Evolutionary conservation across 2,329 filamentous ascomycete genomes (phyloP), one percentile per base, ranked within the genome.

Genomic region (Penicillium sp.): DNA sequence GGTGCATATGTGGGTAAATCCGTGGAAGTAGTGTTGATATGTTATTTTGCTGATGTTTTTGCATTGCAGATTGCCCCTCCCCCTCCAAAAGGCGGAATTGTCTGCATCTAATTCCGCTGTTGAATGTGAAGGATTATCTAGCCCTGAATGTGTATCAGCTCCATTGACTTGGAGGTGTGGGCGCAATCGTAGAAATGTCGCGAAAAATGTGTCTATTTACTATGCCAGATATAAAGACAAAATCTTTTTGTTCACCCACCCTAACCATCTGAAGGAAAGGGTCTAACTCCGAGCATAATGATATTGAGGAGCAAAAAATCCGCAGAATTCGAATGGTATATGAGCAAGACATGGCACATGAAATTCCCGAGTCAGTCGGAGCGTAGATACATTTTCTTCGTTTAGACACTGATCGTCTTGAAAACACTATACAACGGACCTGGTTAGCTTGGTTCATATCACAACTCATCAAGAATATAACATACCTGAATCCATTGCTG

Each of bases 381-480:
- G 53, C 34, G 45, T 48, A 41, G 51, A 55, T 46, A 47, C 54
- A 41, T 59, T 36, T 52, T 48, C 36, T 39, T 55, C 59, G 45
- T 67, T 60, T 82, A 92, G 55, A 92, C 89, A 72, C 88, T 91
- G 70, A 93, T 93, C 2, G 90, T 92, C 74, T 89, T 87, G 77
- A 92, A 90, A 48, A 92, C 86, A 70, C 88, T 90, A 60, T 52
- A 53, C 39, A 49, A 45, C 29, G 21, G 56, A 19, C 31, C 41
- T 23, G 36, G 50, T 66, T 68, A 71, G 65, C 50, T 60, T 48
- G 5, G 33, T 31, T 25, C 53, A 45, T 23, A 39, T 21, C 19
- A 21, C 19, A 39, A 29, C 13, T 43, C 3, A 21, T 31, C 33
- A 34, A 8, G 23, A 36, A 53, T 48, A 25, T n/a, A 15, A 76